Conservation (phyloP, 371 early-diverging fungal species). For the Choanephora cucurbitarum region DNA sequence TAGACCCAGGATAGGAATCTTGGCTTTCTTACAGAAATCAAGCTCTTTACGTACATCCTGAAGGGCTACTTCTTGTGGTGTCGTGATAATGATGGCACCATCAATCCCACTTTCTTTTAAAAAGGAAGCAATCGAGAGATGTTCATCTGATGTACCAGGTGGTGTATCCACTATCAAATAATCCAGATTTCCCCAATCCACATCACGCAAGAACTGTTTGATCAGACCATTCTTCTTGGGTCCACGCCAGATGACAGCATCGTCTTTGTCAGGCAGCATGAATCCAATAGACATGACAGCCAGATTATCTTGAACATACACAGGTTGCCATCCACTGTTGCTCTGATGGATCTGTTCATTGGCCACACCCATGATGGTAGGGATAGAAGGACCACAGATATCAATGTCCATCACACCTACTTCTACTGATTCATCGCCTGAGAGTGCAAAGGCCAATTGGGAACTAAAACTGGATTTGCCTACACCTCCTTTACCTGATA, state of each 20-base stretch:
- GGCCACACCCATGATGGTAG: slow-evolving; percentile 88
- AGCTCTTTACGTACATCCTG: slow-evolving; percentile 97
- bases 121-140: slow-evolving; percentile 83
- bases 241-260: slow-evolving; percentile 99
- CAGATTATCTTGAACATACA: slow-evolving; percentile 89
- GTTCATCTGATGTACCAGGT: slow-evolving; percentile 99
- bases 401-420: slow-evolving; percentile 99
- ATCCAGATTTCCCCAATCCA: slow-evolving; percentile 93
- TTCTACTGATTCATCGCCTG: slow-evolving; percentile 58
- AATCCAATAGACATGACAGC: slow-evolving; percentile 97
- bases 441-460: slow-evolving; percentile 80
- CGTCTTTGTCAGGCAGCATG: slow-evolving; percentile 85
- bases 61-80: slow-evolving; percentile 97
- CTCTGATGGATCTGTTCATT: slow-evolving; percentile 87
- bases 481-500: slow-evolving; percentile 99
- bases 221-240: slow-evolving; percentile 96
- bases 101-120: slow-evolving; percentile 79
- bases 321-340: slow-evolving; percentile 87
- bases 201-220: slow-evolving; percentile 96
- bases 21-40: slow-evolving; percentile 93
- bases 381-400: slow-evolving; percentile 99
- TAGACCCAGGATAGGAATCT: slow-evolving; percentile 90
- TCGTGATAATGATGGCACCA: slow-evolving; percentile 96
- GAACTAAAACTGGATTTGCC: slow-evolving; percentile 91
- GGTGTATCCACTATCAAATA: slow-evolving; percentile 98